Conservation (phyloP, 352 stramenopile species). For the Pythium sukuiense region DNA sequence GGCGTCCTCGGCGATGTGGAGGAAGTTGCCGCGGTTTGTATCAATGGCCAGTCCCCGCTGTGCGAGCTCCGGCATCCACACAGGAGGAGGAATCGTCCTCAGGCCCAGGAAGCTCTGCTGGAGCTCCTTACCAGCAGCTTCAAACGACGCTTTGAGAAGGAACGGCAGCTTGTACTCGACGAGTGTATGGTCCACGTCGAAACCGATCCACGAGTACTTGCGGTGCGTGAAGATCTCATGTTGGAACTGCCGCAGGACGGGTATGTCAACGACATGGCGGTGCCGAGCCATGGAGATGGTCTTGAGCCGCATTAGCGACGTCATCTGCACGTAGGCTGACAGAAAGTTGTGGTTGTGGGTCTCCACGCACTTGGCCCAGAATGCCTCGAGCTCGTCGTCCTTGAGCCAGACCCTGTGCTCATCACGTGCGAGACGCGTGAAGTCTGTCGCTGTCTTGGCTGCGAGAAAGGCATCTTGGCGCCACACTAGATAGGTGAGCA, state of each 20-base stretch:
- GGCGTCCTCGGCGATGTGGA: slow-evolving; percentile 44
- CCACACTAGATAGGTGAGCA: slow-evolving; percentile 42
- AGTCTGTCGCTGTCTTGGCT: slow-evolving; percentile 26
- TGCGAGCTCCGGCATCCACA: slow-evolving; percentile 43
- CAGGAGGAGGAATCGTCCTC: slow-evolving; percentile 24
- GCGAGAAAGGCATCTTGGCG: slow-evolving; percentile 35
- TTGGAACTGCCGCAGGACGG: slow-evolving; percentile 33
- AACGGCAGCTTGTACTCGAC: slow-evolving; percentile 49
- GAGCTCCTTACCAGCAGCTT: slow-evolving; percentile 41
- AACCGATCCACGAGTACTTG: slow-evolving; percentile 56
- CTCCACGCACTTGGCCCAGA: slow-evolving; percentile 41
- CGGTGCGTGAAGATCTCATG: slow-evolving; percentile 37
- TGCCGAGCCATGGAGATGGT: slow-evolving; percentile 35
- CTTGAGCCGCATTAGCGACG: slow-evolving; percentile 39
- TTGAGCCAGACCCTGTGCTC: slow-evolving; percentile 36
- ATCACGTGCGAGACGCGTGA: slow-evolving; percentile 30
- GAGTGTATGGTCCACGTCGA: slow-evolving; percentile 57
- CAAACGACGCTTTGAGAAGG: slow-evolving; percentile 44
- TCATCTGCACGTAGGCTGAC: slow-evolving; percentile 33
- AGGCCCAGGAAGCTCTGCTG: slow-evolving; percentile 46
- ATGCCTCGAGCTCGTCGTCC: slow-evolving; percentile 43
- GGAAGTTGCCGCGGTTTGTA: slow-evolving; percentile 43
- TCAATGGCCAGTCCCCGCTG: slow-evolving; percentile 48
- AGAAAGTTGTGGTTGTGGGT: slow-evolving; percentile 42
- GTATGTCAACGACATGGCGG: slow-evolving; percentile 24